Conservation (phyloP, 73 alveolate species). For the Paramecium sonneborni region DNA sequence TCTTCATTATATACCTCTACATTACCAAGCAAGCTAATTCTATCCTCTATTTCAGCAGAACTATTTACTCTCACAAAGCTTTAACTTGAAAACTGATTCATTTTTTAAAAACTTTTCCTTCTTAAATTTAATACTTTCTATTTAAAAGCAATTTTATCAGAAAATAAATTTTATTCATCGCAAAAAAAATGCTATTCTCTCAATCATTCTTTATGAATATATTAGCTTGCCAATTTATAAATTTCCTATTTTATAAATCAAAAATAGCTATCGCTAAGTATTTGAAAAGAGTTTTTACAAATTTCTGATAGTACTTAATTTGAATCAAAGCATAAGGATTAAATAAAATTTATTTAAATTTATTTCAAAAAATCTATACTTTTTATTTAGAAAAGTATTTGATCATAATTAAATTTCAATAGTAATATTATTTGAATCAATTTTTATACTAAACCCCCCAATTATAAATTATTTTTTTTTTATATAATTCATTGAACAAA, state of each 20-base stretch:
- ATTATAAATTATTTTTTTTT: background rate
- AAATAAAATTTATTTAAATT: background rate
- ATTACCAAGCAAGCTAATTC: background rate
- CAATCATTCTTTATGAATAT: too few species aligned
- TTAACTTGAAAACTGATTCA: background rate
- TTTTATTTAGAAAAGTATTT: background rate
- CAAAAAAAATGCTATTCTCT: too few species aligned
- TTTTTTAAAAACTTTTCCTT: background rate
- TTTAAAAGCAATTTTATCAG: background rate
- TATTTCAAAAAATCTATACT: background rate
- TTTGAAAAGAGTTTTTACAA: too few species aligned
- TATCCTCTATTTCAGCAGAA: background rate
- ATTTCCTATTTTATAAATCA: background rate
- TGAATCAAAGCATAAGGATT: background rate
- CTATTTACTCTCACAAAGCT: background rate
- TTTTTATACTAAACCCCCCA: too few species aligned
- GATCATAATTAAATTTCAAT: background rate
- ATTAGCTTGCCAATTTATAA: too few species aligned
- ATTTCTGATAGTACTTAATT: too few species aligned
- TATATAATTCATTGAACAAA: background rate
- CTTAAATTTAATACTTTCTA: background rate
- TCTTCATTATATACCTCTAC: background rate
- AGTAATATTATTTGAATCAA: too few species aligned
- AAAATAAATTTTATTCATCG: background rate
- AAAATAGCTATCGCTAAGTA: too few species aligned